A percentile compares a stretch with the other conserved stretches of the same genome.
phyloP scores from a whole-genome alignment of 495 filamentous ascomycete species.

The Pseudevernia furfuracea region DNA sequence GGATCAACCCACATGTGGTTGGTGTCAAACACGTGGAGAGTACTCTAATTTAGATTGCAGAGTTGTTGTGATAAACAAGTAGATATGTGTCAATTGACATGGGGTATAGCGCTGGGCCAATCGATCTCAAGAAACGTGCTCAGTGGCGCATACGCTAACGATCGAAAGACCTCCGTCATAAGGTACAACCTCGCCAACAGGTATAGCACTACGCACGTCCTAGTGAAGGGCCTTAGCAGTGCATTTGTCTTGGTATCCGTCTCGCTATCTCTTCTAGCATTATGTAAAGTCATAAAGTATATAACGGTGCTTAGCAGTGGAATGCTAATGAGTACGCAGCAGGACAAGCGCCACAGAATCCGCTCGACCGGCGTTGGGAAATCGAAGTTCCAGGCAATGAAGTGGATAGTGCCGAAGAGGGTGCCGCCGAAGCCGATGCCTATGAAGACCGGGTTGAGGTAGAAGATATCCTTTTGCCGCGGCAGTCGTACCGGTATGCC shows the following conservation, averaged over 20 bases:
- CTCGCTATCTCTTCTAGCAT: background rate
- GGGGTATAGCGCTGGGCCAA: conserved; percentile 18
- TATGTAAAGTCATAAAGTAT: conserved; percentile 9
- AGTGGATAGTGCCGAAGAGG: conserved; percentile 21
- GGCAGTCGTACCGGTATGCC: conserved; percentile 10
- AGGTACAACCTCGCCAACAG: conserved; percentile 25
- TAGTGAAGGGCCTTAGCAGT: background rate
- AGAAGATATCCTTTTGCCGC: background rate
- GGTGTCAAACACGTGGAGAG: background rate
- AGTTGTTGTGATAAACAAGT: no score
- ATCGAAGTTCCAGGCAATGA: conserved; percentile 21
- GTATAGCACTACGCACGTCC: conserved; percentile 12
- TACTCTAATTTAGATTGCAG: background rate
- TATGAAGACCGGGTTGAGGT: conserved; percentile 14
- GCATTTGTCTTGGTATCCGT: conserved; percentile 5
- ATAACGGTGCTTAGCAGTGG: conserved; percentile 3
- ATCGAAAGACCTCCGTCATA: conserved; percentile 28
- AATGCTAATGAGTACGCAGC: background rate
- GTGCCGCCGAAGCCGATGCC: conserved; percentile 11
- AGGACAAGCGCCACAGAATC: conserved; percentile 17
- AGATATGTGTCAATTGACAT: conserved; percentile 7
- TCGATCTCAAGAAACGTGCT: conserved; percentile 19
- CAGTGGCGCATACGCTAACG: conserved; percentile 25
- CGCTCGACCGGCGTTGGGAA: conserved; percentile 18
- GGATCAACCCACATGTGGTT: background rate